Evolutionary conservation across 495 filamentous ascomycete species (phyloP), one percentile per base, ranked within the genome.

Genomic region (Aspergillus panamensis): DNA sequence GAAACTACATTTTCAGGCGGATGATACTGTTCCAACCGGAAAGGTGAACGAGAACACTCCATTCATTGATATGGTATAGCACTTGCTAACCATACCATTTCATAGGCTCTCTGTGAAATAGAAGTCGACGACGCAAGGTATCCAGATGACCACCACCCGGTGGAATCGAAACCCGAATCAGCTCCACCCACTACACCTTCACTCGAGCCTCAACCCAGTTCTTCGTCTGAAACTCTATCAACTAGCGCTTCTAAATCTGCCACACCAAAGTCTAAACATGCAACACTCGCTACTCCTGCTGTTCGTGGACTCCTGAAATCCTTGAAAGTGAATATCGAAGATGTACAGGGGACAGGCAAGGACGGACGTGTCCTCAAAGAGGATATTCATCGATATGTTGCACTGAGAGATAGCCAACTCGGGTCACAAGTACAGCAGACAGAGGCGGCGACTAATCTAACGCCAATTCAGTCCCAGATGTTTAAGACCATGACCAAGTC

Each of bases 401-500:
- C 67, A 62, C 51, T 48, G 51, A 62, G 68, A 66, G 66, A 76
- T 55, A 40, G 40, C 58, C 43, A 20, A 53, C 35, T 29, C n/a
- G 49, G 48, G 12, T 53, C 62, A 30, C 53, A 66, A 56, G 60
- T 67, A 12, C 71, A 71, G 19, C 87, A 91, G 65, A 74, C 77
- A 32, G 95, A 97, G 64, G 83, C 82, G 3, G 69, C 73, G 1
- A 73, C 84, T 25, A 74, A 82, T 53, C 75, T 99, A 17, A 89
- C 90, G 4, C 84, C 84, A 25, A 88, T 90, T 29, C 94, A 97
- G 75, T 76, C 81, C 17, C 86, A 90, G 66, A 99, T 99, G 95
- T 97, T 96, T 83, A 96, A 94, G 72, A 83, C 84, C n/a, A 99
- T 99, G 95, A 97, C 93, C 19, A 84, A 84, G 42, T 96, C 92